Conservation (phyloP, 2,329 filamentous ascomycete genomes). For the Talaromyces sp. region DNA sequence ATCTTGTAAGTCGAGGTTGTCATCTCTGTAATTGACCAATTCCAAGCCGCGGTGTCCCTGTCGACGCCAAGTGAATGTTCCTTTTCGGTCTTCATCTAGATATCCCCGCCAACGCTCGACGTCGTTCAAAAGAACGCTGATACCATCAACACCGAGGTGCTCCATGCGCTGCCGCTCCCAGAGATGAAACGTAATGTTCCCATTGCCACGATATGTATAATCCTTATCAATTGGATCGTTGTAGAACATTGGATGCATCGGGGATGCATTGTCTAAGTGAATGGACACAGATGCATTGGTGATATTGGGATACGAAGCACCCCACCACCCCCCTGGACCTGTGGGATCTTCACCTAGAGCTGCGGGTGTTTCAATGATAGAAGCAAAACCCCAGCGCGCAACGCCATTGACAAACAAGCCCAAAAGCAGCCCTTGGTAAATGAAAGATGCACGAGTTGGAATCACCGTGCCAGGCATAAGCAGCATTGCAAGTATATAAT, state of each 20-base stretch:
- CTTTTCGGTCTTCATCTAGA: slow-evolving; percentile 44
- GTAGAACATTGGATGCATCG: slow-evolving; percentile 14
- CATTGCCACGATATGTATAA: slow-evolving; percentile 34
- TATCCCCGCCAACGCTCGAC: slow-evolving; percentile 58
- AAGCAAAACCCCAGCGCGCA: slow-evolving; percentile 88
- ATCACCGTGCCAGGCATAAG: slow-evolving; percentile 83
- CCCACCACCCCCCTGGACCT: slow-evolving; percentile 43
- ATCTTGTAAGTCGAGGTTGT: neutral
- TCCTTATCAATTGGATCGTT: neutral
- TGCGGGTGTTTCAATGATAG: slow-evolving; percentile 74
- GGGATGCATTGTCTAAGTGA: slow-evolving; percentile 33
- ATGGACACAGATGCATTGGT: slow-evolving; percentile 43
- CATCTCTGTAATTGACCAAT: slow-evolving; percentile 17
- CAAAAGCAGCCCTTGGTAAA: slow-evolving; percentile 85
- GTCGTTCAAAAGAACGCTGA: slow-evolving; percentile 59
- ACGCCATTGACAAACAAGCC: slow-evolving; percentile 93
- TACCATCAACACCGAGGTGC: slow-evolving; percentile 47
- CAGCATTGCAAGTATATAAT: slow-evolving; percentile 85
- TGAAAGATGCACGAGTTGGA: slow-evolving; percentile 74
- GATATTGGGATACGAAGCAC: slow-evolving; percentile 49
- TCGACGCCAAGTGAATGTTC: slow-evolving; percentile 49
- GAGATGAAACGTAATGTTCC: slow-evolving; percentile 43
- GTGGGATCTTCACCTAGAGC: slow-evolving; percentile 54
- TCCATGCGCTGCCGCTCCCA: slow-evolving; percentile 39
- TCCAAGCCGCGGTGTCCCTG: slow-evolving; percentile 39